phyloP scores from a whole-genome alignment of 306 rosid species.

The Hippophae rhamnoides region DNA sequence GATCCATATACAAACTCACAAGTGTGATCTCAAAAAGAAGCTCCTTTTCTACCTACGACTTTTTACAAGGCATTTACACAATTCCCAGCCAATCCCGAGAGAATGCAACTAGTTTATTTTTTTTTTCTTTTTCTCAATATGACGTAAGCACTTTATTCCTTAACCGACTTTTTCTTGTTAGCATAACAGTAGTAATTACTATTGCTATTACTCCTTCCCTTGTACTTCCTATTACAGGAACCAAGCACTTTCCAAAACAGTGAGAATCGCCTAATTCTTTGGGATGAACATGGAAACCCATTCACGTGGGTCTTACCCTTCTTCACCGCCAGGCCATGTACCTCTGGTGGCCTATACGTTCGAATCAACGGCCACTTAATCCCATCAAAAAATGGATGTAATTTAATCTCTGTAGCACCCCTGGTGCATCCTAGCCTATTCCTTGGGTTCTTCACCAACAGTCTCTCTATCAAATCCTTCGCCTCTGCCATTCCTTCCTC shows the following conservation, averaged over 20 bases:
- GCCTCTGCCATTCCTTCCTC: conserved; percentile 47
- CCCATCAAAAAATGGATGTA: conserved; percentile 70
- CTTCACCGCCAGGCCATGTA: conserved; percentile 38
- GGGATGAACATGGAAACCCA: background rate
- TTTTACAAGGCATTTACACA: too few species aligned
- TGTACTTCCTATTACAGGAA: conserved; percentile 1
- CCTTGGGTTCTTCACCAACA: conserved; percentile 58
- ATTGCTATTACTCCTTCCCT: conserved; percentile 16
- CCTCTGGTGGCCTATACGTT: conserved; percentile 52
- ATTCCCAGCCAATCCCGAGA: too few species aligned
- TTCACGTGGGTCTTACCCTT: conserved; percentile 28
- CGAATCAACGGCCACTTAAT: conserved; percentile 85
- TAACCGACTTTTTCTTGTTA: conserved; percentile 5
- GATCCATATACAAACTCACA: too few species aligned
- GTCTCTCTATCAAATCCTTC: conserved; percentile 49
- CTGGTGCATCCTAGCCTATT: conserved; percentile 49
- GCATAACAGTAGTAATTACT: conserved; percentile 35
- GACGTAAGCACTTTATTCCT: background rate
- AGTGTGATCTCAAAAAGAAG: too few species aligned
- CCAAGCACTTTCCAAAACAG: conserved; percentile 52
- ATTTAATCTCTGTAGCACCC: conserved; percentile 76
- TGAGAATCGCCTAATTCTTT: conserved; percentile 20
- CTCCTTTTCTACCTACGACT: too few species aligned
- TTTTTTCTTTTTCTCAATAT: background rate
- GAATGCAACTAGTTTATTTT: too few species aligned